phyloP scores from a whole-genome alignment of 371 early-diverging fungal species.

The Fennellomyces sp. region DNA sequence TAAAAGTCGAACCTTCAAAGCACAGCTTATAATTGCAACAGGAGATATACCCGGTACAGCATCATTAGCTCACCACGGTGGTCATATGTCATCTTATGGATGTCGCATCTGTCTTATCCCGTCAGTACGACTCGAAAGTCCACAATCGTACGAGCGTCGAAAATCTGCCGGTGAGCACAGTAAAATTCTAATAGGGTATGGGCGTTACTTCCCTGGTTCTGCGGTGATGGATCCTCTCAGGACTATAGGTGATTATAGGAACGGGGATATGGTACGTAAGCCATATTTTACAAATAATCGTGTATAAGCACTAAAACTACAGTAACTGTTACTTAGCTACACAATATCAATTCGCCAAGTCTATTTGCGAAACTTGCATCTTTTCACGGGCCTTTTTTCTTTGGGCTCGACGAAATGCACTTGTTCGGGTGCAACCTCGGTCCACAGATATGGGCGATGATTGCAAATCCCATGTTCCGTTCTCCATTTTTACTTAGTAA shows the following conservation, averaged over 20 bases:
- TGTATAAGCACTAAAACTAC: not conserved
- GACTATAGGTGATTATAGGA: not conserved
- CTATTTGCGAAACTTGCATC: not conserved
- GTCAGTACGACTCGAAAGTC: not conserved
- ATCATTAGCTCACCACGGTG: not conserved
- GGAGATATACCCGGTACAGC: not conserved
- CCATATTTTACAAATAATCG: not conserved
- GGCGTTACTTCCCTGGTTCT: not conserved
- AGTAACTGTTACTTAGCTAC: not conserved
- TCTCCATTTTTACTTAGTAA: not conserved
- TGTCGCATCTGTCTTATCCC: not conserved
- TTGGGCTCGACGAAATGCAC: not conserved
- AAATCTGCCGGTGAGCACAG: not conserved
- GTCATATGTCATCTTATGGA: not conserved
- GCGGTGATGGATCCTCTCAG: not conserved
- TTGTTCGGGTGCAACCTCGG: not conserved
- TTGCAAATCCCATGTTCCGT: not conserved
- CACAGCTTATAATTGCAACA: not conserved
- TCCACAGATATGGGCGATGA: not conserved
- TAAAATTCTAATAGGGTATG: not conserved
- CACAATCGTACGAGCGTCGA: not conserved
- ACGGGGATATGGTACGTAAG: not conserved
- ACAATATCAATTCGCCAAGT: no score
- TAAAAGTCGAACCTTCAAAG: not conserved
- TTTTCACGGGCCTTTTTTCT: not conserved